These are phyloP conservation scores for Dendrothele bispora DNA, from an alignment of 768 basidiomycete genomes.

Conservation along the genomic window DNA sequence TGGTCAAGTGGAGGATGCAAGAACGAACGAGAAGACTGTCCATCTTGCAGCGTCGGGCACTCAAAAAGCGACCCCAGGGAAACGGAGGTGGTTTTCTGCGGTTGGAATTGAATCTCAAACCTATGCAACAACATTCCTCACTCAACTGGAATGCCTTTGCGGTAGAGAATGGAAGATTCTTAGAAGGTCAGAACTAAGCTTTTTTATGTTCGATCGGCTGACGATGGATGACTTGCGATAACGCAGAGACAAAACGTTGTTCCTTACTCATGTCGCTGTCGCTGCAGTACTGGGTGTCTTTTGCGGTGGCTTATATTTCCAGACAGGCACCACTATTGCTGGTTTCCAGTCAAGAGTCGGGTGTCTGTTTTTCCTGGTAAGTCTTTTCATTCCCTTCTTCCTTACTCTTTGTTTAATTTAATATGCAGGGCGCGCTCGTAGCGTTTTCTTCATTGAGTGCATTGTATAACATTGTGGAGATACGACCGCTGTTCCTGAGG, in stretches of 20 bases:
- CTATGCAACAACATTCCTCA: constrained; percentile 82
- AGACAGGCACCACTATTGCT: constrained; percentile 79
- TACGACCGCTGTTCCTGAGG: constrained; percentile 84
- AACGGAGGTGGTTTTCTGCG: constrained; percentile 10
- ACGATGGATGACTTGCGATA: neutral
- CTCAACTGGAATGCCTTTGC: constrained; percentile 81
- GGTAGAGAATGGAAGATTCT: constrained; percentile 87
- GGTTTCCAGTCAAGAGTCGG: constrained; percentile 96
- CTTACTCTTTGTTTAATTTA: neutral
- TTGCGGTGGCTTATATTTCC: constrained; percentile 85
- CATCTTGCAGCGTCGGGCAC: neutral
- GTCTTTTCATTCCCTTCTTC: constrained; percentile 8
- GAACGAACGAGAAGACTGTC: constrained; percentile 12
- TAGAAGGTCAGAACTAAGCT: constrained; percentile 55
- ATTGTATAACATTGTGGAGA: constrained; percentile 82
- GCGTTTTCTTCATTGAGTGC: constrained; percentile 92
- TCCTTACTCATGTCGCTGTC: constrained; percentile 74
- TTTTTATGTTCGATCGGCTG: neutral
- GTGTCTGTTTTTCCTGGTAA: constrained; percentile 88
- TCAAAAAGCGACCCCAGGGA: constrained; percentile 12
- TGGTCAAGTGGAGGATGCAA: constrained; percentile 3
- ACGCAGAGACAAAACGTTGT: constrained; percentile 76
- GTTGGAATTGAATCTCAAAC: constrained; percentile 21
- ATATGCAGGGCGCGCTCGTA: constrained; percentile 75
- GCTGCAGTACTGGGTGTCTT: constrained; percentile 81